phyloP scores from a whole-genome alignment of 768 basidiomycete genomes.

The Suillus placidus region DNA sequence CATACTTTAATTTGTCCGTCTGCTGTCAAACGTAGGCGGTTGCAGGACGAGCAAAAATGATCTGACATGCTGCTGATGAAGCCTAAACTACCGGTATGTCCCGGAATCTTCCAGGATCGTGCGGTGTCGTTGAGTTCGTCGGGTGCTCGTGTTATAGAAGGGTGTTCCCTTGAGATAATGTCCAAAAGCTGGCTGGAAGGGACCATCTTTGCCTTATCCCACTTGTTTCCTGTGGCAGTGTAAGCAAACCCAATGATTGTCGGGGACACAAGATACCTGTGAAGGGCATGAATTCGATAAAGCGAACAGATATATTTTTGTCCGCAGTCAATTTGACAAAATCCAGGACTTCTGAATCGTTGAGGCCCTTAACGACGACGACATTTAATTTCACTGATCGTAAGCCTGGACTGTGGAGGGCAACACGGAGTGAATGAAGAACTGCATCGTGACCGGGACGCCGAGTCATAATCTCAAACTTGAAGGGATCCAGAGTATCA shows the following conservation, averaged over 20 bases:
- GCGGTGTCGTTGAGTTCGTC: conserved; percentile 82
- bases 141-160: conserved; percentile 55
- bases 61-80: conserved; percentile 96
- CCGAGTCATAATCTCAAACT: conserved; percentile 86
- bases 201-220: conserved; percentile 82
- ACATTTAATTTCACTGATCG: conserved; percentile 80
- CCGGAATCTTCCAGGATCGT: conserved; percentile 74
- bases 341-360: conserved; percentile 77
- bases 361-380: conserved; percentile 79
- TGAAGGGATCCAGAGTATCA: conserved; percentile 84
- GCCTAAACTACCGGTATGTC: conserved; percentile 70
- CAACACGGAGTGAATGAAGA: conserved; percentile 63
- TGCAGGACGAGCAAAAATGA: conserved; percentile 87
- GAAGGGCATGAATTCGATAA: conserved; percentile 96
- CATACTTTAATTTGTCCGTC: conserved; percentile 87
- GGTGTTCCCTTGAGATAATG: conserved; percentile 49
- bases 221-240: conserved; percentile 70
- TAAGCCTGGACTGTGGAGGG: conserved; percentile 54
- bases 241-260: conserved; percentile 11
- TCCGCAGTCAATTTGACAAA: conserved; percentile 79
- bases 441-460: conserved; percentile 78
- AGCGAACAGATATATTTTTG: conserved; percentile 67
- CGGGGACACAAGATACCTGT: conserved; percentile 51
- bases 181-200: conserved; percentile 68
- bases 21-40: conserved; percentile 82